phyloP scores from a whole-genome alignment of 2,329 filamentous ascomycete species.

The Diatrype stigma region DNA sequence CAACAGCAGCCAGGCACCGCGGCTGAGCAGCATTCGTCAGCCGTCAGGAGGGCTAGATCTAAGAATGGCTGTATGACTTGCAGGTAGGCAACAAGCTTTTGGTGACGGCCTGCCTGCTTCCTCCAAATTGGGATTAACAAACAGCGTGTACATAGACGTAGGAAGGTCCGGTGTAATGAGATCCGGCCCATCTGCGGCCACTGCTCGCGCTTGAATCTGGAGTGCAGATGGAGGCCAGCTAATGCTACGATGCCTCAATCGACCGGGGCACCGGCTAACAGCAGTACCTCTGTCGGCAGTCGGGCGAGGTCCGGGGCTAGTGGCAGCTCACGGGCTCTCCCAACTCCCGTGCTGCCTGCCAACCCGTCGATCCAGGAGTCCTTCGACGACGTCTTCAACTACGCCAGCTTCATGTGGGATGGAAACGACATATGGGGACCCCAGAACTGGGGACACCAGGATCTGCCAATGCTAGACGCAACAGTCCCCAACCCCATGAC shows the following conservation, averaged over 20 bases:
- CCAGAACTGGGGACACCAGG: constrained; percentile 5
- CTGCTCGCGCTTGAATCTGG: constrained; percentile 48
- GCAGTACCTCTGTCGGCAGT: neutral
- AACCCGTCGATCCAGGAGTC: constrained; percentile 6
- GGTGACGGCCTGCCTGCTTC: neutral
- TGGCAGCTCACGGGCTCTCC: constrained; percentile 2
- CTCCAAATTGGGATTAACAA: no score
- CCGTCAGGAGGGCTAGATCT: constrained; percentile 18
- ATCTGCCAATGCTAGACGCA: constrained; percentile 7
- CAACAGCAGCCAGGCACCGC: constrained; percentile 5
- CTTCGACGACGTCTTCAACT: constrained; percentile 42
- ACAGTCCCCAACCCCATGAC: constrained; percentile 19
- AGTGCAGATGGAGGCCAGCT: constrained; percentile 45
- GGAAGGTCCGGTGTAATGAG: constrained; percentile 54
- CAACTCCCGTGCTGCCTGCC: constrained; percentile 12
- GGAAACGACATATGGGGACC: constrained; percentile 30
- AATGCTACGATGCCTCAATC: constrained; percentile 19
- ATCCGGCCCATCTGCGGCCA: constrained; percentile 48
- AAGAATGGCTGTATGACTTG: constrained; percentile 45
- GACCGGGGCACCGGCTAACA: constrained; percentile 3
- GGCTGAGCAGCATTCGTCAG: constrained; percentile 2
- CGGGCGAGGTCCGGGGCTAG: constrained; percentile 5
- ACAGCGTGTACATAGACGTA: constrained; percentile 38
- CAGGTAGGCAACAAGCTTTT: constrained; percentile 26
- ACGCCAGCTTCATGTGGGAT: constrained; percentile 47